phyloP scores from a whole-genome alignment of 106 monocot genomes.

The Allium cepa region DNA sequence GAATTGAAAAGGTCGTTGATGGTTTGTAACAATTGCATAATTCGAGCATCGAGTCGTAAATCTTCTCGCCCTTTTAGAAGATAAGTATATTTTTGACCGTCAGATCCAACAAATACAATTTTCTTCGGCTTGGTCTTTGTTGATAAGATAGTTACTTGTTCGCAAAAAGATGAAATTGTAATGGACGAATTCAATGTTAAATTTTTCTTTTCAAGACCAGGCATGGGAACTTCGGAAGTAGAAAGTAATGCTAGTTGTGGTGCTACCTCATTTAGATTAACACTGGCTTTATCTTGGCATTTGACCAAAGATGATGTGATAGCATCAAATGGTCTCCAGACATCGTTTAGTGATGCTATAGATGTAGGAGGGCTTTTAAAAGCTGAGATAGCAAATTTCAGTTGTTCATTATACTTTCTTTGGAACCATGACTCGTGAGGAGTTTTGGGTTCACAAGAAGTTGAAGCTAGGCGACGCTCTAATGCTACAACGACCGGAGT shows the following conservation, averaged over 20 bases:
- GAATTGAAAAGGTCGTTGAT: conserved; percentile 63
- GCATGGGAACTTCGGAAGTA: conserved; percentile 92
- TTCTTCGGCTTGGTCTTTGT: conserved; percentile 99
- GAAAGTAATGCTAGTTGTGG: conserved; percentile 60
- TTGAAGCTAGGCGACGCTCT: conserved; percentile 89
- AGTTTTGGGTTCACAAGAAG: conserved; percentile 78
- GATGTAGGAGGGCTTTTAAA: conserved; percentile 81
- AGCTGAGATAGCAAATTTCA: conserved; percentile 62
- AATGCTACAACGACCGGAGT: conserved; percentile 92
- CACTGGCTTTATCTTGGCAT: conserved; percentile 58
- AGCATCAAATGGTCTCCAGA: conserved; percentile 77
- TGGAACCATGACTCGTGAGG: conserved; percentile 87
- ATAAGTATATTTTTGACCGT: conserved; percentile 84
- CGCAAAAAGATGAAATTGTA: conserved; percentile 77
- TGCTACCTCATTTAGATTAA: conserved; percentile 72
- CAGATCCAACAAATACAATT: conserved; percentile 74
- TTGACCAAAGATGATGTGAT: conserved; percentile 78
- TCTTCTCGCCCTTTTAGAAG: conserved; percentile 99
- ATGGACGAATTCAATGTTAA: conserved; percentile 21
- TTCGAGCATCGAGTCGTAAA: conserved; percentile 95
- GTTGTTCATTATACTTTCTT: conserved; percentile 65
- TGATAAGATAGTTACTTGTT: conserved; percentile 70
- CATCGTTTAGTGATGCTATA: conserved; percentile 47
- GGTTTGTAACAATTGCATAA: conserved; percentile 92
- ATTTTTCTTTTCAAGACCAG: conserved; percentile 82